Evolutionary conservation across 305 asterid genomes (phyloP).

Genomic region (Solanum hybrid): DNA sequence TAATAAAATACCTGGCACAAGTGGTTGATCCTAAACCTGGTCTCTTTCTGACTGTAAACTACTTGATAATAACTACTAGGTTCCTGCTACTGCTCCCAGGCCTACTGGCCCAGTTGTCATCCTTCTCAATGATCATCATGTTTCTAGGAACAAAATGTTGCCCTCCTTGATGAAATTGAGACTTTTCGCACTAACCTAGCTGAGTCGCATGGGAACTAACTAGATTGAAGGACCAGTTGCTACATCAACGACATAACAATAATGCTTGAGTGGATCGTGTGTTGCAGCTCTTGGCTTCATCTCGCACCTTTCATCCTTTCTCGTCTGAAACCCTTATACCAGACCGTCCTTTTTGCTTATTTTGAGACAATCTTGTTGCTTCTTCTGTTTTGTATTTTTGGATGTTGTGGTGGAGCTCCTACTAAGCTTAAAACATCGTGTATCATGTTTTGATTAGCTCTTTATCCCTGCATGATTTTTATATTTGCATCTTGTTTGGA

Average conservation of each 20-base stretch:
- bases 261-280: not conserved
- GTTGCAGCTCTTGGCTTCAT: fast-evolving
- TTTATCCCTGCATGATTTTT: not conserved
- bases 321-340: not conserved
- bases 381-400: no score
- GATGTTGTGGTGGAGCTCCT: not conserved
- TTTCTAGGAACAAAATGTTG: fast-evolving
- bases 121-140: not conserved
- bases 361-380: not conserved
- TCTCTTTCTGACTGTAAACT: not conserved
- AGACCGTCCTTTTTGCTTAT: not conserved
- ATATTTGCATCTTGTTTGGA: not conserved
- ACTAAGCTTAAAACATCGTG: not conserved
- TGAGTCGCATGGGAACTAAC: not conserved
- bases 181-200: not conserved
- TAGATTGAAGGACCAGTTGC: not conserved
- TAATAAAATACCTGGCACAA: no score
- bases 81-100: not conserved
- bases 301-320: not conserved
- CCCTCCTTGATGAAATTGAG: not conserved
- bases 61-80: no score
- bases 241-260: not conserved
- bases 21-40: not conserved
- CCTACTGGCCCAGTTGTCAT: not conserved
- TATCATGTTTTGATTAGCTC: not conserved